phyloP scores from a whole-genome alignment of 2,329 filamentous ascomycete species.

The Dothistroma pini region DNA sequence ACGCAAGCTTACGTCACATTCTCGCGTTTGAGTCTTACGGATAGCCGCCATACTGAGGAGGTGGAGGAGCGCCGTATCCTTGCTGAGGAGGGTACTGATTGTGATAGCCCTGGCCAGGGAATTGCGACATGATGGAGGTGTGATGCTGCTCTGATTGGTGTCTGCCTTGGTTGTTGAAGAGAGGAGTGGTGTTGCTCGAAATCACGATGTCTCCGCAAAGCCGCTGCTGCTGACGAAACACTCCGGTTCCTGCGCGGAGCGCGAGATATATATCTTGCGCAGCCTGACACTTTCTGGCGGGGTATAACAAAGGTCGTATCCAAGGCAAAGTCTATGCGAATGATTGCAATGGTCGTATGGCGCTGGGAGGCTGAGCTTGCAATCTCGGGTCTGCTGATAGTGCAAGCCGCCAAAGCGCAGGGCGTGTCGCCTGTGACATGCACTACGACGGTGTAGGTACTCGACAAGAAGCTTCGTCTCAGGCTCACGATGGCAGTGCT shows the following conservation, averaged over 20 bases:
- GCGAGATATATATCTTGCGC: conserved; percentile 7
- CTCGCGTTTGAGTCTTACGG: conserved; percentile 8
- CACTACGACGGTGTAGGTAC: neutral
- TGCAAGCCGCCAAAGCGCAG: neutral
- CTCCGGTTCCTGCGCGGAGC: neutral
- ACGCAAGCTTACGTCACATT: neutral
- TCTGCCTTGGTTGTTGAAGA: neutral
- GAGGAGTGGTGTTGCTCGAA: neutral
- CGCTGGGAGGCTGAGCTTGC: conserved; percentile 5
- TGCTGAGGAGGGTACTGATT: conserved; percentile 32
- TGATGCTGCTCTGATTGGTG: neutral
- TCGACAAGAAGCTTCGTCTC: neutral
- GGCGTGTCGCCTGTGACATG: neutral
- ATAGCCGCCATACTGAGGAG: conserved; percentile 16
- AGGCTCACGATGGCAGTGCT: neutral
- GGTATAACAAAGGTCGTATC: neutral
- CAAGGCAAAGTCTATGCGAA: neutral
- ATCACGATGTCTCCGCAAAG: conserved; percentile 7
- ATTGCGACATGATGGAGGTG: conserved; percentile 27
- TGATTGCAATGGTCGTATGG: conserved; percentile 2
- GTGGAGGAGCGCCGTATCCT: conserved; percentile 11
- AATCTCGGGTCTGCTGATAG: neutral
- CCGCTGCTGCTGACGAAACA: conserved; percentile 10
- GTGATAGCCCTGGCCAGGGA: conserved; percentile 34
- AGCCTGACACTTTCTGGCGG: neutral